Base-by-base conservation (phyloP, 768 basidiomycete species). In the Phaeotremella skinneri region DNA sequence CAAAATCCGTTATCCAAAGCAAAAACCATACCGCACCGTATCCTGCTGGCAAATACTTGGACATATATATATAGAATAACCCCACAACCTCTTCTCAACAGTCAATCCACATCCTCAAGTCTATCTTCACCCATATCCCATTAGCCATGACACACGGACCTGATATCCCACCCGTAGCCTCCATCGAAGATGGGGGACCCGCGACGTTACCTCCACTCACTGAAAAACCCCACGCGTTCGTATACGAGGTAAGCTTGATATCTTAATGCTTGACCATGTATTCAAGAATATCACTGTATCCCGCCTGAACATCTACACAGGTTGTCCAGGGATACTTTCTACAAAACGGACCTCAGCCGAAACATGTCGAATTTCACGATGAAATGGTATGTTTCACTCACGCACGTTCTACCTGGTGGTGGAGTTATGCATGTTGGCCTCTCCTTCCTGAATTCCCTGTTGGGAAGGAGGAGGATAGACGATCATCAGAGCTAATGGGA, bases 221-320 rank as follows among this genome's bases (percentile, higher is more conserved):
- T 16, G 62, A 56, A 25, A 50, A 62, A 27, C 66, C 63, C n/a
- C 43, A 58, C 25, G 52, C 41, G 20, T 74, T 49, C 58, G 29
- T 39, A 3, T 74, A 68, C 60, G 65, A 74, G 59, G 72, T 74
- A 49, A 56, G 72, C 63, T n/a, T n/a, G n/a, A n/a, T n/a, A n/a
- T n/a, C n/a, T n/a, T n/a, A n/a, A n/a, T n/a, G n/a, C n/a, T n/a
- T n/a, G n/a, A n/a, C n/a, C n/a, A n/a, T n/a, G n/a, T n/a, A n/a
- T n/a, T n/a, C n/a, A n/a, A n/a, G n/a, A n/a, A n/a, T n/a, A n/a
- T n/a, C n/a, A n/a, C 29, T 47, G 43, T 4, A 16, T 23, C 52
- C 21, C 25, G 32, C 6, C 39, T 32, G 23, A 31, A 7, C 25
- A 51, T 34, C 17, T 49, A 31, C 1, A 16, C 37, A 70, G 69